phyloP scores from a whole-genome alignment of 2,329 filamentous ascomycete genomes.

The Eutypella sp. region DNA sequence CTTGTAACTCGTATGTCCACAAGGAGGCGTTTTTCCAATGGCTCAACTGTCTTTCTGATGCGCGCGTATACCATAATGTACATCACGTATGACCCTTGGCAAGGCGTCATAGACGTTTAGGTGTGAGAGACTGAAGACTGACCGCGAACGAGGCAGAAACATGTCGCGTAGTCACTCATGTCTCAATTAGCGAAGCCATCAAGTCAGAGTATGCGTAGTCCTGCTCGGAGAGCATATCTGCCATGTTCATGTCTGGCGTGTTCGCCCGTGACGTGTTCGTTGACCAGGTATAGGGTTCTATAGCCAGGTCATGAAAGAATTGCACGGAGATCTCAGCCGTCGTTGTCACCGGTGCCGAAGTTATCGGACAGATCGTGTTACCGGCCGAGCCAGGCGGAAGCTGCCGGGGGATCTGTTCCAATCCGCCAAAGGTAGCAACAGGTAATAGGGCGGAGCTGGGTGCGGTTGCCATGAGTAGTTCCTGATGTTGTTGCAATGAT shows the following conservation, averaged over 20 bases:
- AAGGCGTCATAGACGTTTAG: too few relatives aligned
- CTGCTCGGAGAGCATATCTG: not conserved
- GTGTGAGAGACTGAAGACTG: not conserved
- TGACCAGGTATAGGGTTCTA: not conserved
- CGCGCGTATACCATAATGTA: too few relatives aligned
- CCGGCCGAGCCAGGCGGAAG: too few relatives aligned
- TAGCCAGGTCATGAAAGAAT: not conserved
- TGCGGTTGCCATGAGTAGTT: not conserved
- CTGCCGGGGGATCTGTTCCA: too few relatives aligned
- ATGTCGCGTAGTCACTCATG: not conserved
- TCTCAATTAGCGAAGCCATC: not conserved
- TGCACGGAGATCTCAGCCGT: not conserved
- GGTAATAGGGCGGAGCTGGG: not conserved
- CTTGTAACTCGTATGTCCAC: too few relatives aligned
- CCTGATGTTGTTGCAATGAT: not conserved
- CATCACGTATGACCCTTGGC: too few relatives aligned
- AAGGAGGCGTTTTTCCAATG: too few relatives aligned
- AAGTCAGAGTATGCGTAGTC: not conserved
- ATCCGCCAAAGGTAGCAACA: too few relatives aligned
- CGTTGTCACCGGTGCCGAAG: too few relatives aligned
- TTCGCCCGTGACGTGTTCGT: not conserved
- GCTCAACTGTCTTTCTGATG: too few relatives aligned
- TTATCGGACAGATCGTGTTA: too few relatives aligned
- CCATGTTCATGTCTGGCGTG: not conserved
- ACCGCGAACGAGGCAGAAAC: not conserved